phyloP scores from a whole-genome alignment of 345 rosid genomes.

The Hypericum androsaemum region DNA sequence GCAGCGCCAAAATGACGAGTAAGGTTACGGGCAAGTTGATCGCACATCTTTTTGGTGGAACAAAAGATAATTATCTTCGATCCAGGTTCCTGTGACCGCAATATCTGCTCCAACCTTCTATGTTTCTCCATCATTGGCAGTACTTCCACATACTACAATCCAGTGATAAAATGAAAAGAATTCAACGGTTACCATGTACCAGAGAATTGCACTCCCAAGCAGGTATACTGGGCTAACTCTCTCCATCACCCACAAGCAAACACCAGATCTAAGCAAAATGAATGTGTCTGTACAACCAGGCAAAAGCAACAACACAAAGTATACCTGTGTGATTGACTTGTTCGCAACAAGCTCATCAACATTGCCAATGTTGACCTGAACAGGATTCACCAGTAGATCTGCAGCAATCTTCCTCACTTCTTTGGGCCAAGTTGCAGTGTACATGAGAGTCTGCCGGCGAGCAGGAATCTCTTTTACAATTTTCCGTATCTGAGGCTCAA shows the following conservation, averaged over 20 bases:
- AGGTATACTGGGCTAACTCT: too few relatives aligned
- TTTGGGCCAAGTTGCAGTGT: conserved; percentile 96
- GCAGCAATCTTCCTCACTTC: conserved; percentile 98
- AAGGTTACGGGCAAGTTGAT: conserved; percentile 71
- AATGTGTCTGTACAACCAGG: too few relatives aligned
- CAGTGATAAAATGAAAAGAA: not conserved
- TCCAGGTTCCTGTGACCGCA: conserved; percentile 80
- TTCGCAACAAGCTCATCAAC: conserved; percentile 97
- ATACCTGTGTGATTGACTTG: conserved; percentile 94
- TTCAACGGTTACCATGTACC: conserved; percentile 2
- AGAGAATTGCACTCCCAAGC: not conserved
- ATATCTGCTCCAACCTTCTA: conserved; percentile 79
- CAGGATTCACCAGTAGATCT: conserved; percentile 83
- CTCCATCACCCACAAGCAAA: too few relatives aligned
- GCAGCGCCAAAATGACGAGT: conserved; percentile 73
- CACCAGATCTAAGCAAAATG: too few relatives aligned
- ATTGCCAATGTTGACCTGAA: conserved; percentile 93
- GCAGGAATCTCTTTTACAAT: conserved; percentile 89
- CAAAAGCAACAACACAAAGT: too few relatives aligned
- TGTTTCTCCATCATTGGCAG: conserved; percentile 80
- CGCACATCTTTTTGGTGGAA: conserved; percentile 89
- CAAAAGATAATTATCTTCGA: conserved; percentile 75
- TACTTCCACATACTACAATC: conserved; percentile 61
- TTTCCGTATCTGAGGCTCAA: conserved; percentile 94
- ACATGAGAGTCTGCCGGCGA: conserved; percentile 96